Base-by-base conservation (phyloP, 208 protist species). In the Wallacemonas sp. region DNA sequence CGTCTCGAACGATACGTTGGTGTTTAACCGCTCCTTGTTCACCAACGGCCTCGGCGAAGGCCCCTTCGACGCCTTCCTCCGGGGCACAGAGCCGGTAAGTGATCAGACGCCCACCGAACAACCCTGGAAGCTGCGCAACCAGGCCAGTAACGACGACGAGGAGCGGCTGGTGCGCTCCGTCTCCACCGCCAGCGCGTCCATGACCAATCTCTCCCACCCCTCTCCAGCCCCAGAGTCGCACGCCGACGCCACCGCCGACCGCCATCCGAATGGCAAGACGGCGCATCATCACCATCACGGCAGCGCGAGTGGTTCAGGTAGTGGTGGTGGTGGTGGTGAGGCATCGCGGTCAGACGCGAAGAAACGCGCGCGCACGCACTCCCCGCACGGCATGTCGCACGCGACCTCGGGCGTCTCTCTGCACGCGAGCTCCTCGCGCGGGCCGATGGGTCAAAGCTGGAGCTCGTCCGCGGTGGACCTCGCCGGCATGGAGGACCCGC, bases 181-280 rank as follows among this genome's bases (percentile, higher is more conserved):
- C 32, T 59, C 52, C n/a, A 59, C 52, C 14, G 31, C 26, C 29
- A 59, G 52, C 20, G 52, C 52, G 7, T 59, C 52, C 11, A 59
- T 59, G 52, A 23, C 52, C 4, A 41, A 25, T 12, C n/a, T 59
- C 3, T 59, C 52, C 7, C 31, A 38, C 18, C 32, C 26, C 11
- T 26, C 36, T 16, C 36, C 36, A 41, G 0, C 7, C 10, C 36
- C 36, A n/a, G n/a, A n/a, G n/a, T n/a, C n/a, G n/a, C n/a, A n/a
- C n/a, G n/a, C n/a, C n/a, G n/a, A n/a, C n/a, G n/a, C n/a, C n/a
- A n/a, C n/a, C n/a, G n/a, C n/a, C n/a, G n/a, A n/a, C n/a, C n/a
- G n/a, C n/a, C n/a, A n/a, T n/a, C n/a, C n/a, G n/a, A n/a, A n/a
- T n/a, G n/a, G n/a, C n/a, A n/a, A n/a, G n/a, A n/a, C n/a, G n/a